Conservation (phyloP, 352 stramenopile species). For the Globisporangium nagaii region DNA sequence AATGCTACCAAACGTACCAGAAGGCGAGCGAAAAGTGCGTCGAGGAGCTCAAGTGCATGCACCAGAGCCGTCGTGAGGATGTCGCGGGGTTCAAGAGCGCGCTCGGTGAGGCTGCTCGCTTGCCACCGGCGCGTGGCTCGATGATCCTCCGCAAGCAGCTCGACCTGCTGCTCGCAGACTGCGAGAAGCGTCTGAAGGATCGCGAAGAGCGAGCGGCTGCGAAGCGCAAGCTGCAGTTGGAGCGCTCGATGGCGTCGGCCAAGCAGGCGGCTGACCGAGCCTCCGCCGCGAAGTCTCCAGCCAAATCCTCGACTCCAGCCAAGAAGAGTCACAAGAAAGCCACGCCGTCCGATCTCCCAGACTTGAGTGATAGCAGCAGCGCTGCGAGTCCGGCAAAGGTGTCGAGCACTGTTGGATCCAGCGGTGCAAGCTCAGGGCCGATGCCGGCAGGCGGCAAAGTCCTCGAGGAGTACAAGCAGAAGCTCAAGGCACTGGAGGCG, state of each 20-base stretch:
- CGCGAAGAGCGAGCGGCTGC: conserved; percentile 23
- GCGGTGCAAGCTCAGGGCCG: background rate
- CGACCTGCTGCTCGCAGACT: conserved; percentile 39
- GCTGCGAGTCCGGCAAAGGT: background rate
- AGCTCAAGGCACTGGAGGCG: conserved; percentile 61
- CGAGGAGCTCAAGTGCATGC: conserved; percentile 29
- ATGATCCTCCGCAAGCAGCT: conserved; percentile 60
- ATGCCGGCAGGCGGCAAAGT: conserved; percentile 17
- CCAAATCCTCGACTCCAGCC: background rate
- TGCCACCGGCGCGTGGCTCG: conserved; percentile 53
- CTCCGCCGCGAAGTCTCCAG: background rate
- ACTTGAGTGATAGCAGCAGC: conserved; percentile 9
- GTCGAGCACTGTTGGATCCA: background rate
- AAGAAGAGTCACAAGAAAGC: conserved; percentile 11
- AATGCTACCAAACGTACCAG: conserved; percentile 66
- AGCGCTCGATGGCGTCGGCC: conserved; percentile 4
- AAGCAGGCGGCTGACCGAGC: background rate
- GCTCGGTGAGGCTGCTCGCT: conserved; percentile 31
- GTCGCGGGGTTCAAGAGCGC: conserved; percentile 27
- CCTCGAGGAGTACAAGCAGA: conserved; percentile 64
- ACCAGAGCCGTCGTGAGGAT: conserved; percentile 26
- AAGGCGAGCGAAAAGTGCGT: conserved; percentile 40
- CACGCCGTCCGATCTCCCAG: conserved; percentile 6
- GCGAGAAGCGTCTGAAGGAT: conserved; percentile 24
- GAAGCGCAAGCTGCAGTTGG: conserved; percentile 10